Evolutionary conservation across 805 yeast species (phyloP).

Genomic region (Starmerella etchellsii): DNA sequence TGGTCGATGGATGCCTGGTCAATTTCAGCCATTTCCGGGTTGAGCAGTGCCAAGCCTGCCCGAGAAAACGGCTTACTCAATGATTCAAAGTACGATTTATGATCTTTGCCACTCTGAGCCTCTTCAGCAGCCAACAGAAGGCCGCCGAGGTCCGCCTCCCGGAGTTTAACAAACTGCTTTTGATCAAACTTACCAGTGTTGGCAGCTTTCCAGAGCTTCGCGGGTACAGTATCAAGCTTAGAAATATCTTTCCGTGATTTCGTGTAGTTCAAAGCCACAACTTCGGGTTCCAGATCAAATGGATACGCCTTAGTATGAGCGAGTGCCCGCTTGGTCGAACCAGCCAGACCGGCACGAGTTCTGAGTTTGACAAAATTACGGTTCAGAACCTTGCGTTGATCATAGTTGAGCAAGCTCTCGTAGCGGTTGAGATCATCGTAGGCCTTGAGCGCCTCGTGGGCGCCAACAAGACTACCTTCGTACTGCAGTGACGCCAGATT

Average conservation of each 20-base stretch:
- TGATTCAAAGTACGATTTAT: neutral
- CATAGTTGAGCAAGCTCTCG: conserved; percentile 10
- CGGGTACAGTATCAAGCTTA: neutral
- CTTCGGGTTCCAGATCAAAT: conserved; percentile 15
- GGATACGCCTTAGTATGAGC: conserved; percentile 15
- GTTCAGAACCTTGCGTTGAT: conserved; percentile 28
- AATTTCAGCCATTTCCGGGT: conserved; percentile 5
- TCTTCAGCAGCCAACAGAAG: neutral
- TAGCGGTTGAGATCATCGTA: conserved; percentile 9
- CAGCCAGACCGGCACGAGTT: conserved; percentile 27
- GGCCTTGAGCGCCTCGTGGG: conserved; percentile 13
- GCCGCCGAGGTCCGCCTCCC: neutral
- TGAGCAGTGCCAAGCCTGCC: conserved; percentile 5
- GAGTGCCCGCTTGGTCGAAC: conserved; percentile 15
- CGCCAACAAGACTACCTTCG: conserved; percentile 5
- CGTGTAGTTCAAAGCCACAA: conserved; percentile 6
- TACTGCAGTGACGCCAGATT: conserved; percentile 26
- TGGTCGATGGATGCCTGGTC: conserved; percentile 2
- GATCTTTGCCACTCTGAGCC: neutral
- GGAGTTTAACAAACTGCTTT: neutral
- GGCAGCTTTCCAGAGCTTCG: conserved; percentile 1
- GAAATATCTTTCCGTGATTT: conserved; percentile 1
- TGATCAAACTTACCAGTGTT: neutral
- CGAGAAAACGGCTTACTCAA: neutral
- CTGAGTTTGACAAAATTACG: conserved; percentile 33